Evolutionary conservation across 2,329 filamentous ascomycete genomes (phyloP).

Genomic region (Ploettnerulaceae sp.): DNA sequence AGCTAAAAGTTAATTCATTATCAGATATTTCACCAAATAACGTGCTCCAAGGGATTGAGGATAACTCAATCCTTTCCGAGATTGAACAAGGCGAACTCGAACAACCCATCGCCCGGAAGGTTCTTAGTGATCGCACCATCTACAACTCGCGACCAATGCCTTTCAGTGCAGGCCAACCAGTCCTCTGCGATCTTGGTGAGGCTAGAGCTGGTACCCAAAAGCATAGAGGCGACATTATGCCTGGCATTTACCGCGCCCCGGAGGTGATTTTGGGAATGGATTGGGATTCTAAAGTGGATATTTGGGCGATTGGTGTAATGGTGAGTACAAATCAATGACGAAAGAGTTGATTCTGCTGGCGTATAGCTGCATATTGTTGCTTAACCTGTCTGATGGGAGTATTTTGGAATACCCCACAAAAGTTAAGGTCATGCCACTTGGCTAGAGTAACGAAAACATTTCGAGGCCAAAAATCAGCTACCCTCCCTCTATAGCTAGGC

Average conservation of each 20-base stretch:
- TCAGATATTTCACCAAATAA: constrained; percentile 44
- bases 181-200: constrained; percentile 48
- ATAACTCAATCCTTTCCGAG: constrained; percentile 35
- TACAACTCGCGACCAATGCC: constrained; percentile 40
- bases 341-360: no score
- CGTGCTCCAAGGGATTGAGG: constrained; percentile 38
- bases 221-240: constrained; percentile 38
- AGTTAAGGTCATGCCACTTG: no score
- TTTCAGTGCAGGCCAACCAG: constrained; percentile 32
- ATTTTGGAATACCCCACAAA: no score
- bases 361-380: no score
- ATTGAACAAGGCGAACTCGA: constrained; percentile 40
- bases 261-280: constrained; percentile 44
- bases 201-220: constrained; percentile 36
- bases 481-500: no score
- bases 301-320: constrained; percentile 50
- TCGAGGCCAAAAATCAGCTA: no score
- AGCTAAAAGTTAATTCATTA: constrained; percentile 16
- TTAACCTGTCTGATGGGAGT: no score
- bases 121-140: constrained; percentile 38
- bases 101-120: constrained; percentile 40
- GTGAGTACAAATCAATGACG: constrained; percentile 32
- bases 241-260: constrained; percentile 39
- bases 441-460: no score
- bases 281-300: constrained; percentile 45